Percentiles rank a stretch among this genome's conserved stretches.
phyloP scores from a whole-genome alignment of 2,329 filamentous ascomycete genomes.

The Colletotrichum gigasporum region DNA sequence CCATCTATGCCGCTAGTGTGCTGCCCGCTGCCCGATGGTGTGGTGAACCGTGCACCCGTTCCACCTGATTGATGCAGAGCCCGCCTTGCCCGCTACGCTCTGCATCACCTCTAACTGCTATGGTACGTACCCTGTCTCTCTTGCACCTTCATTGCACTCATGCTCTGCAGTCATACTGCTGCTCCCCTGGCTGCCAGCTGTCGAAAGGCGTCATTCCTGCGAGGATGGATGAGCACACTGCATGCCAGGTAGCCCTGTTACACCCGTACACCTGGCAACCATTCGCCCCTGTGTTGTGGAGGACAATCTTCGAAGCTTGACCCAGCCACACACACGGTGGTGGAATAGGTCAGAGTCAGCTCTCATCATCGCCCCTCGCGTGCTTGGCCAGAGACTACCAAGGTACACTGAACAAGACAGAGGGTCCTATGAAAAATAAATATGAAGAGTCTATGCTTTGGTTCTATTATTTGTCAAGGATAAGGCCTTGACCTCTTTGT shows the following conservation, averaged over 20 bases:
- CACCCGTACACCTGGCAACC: not conserved
- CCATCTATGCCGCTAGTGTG: too few relatives aligned
- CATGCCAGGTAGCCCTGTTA: conserved; percentile 1
- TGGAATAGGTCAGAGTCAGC: too few relatives aligned
- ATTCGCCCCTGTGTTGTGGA: not conserved
- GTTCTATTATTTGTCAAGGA: too few relatives aligned
- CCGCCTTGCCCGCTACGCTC: not conserved
- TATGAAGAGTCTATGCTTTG: too few relatives aligned
- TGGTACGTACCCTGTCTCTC: not conserved
- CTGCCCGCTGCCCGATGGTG: not conserved
- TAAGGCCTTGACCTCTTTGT: too few relatives aligned
- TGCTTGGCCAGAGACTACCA: too few relatives aligned
- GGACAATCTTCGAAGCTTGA: too few relatives aligned
- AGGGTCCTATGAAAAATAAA: too few relatives aligned
- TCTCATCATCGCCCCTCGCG: not conserved
- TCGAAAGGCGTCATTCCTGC: not conserved
- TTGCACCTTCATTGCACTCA: not conserved
- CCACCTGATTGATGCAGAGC: conserved; percentile 26
- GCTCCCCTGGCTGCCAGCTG: not conserved
- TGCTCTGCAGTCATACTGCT: not conserved
- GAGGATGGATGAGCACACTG: not conserved
- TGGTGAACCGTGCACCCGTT: conserved; percentile 16
- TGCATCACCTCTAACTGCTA: not conserved
- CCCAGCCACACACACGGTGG: too few relatives aligned
- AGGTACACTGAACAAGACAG: too few relatives aligned